phyloP scores from a whole-genome alignment of 1,139 yeast genomes.

The Lodderomyces beijingensis region DNA sequence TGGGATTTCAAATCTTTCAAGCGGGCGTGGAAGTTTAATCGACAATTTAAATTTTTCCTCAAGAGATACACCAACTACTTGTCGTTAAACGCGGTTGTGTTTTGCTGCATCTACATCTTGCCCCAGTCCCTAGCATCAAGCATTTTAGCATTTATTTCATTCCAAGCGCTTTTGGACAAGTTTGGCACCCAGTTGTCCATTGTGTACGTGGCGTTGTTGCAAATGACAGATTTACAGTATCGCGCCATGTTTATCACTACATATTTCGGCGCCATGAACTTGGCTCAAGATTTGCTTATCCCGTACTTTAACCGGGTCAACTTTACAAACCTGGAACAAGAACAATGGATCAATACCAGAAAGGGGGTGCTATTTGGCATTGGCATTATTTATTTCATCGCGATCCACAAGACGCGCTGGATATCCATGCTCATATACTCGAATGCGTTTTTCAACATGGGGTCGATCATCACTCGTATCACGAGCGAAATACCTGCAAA shows the following conservation, averaged over 20 bases:
- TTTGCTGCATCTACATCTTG: conserved; percentile 17
- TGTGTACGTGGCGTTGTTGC: conserved; percentile 29
- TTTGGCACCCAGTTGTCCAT: conserved; percentile 47
- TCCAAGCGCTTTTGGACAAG: conserved; percentile 39
- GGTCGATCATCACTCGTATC: conserved; percentile 51
- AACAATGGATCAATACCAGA: conserved; percentile 52
- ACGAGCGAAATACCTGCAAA: conserved; percentile 47
- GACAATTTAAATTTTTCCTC: conserved; percentile 15
- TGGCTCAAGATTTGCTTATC: conserved; percentile 43
- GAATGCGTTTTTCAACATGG: conserved; percentile 53
- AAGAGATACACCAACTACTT: conserved; percentile 19
- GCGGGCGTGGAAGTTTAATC: conserved; percentile 12
- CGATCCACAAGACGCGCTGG: conserved; percentile 40
- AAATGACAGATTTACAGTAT: conserved; percentile 21
- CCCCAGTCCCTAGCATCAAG: conserved; percentile 37
- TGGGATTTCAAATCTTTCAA: conserved; percentile 18
- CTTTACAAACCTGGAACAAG: conserved; percentile 39
- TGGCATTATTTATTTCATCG: conserved; percentile 45
- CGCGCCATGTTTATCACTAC: conserved; percentile 36
- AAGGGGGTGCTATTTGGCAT: conserved; percentile 59
- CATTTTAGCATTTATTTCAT: conserved; percentile 39
- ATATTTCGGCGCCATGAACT: conserved; percentile 43
- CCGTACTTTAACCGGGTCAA: conserved; percentile 52
- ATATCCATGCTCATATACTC: conserved; percentile 49
- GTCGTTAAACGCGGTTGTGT: conserved; percentile 17